Conservation (phyloP, 163 green algal genomes). For the Scenedesmus sp. region DNA sequence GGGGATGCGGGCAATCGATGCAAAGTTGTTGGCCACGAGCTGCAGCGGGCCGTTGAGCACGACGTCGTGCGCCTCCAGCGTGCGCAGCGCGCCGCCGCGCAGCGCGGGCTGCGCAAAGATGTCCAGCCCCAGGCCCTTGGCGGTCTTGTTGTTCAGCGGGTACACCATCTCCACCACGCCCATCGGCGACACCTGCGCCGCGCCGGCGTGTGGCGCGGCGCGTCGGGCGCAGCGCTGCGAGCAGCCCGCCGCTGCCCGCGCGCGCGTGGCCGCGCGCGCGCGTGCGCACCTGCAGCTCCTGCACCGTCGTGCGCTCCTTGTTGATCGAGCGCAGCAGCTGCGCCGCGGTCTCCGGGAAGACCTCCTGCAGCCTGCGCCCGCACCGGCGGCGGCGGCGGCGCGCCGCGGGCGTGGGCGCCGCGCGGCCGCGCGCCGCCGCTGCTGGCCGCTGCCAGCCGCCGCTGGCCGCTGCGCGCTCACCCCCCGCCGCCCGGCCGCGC, state of each 20-base stretch:
- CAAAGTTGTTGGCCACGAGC: conserved; percentile 30
- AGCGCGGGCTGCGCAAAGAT: conserved; percentile 32
- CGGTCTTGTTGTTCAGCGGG: background rate
- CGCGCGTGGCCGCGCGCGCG: no score
- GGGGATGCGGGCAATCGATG: conserved; percentile 30
- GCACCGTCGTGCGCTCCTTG: background rate
- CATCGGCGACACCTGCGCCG: conserved; percentile 39
- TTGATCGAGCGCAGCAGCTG: conserved; percentile 24
- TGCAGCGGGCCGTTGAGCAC: conserved; percentile 39
- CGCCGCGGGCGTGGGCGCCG: no score
- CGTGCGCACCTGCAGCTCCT: conserved; percentile 49
- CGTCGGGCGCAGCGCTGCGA: no score
- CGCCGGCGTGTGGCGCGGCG: no score
- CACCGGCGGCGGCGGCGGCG: background rate
- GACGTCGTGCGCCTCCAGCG: background rate
- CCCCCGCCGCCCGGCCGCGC: no score
- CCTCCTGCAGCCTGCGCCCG: background rate
- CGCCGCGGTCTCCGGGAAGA: conserved; percentile 10
- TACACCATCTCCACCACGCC: conserved; percentile 33
- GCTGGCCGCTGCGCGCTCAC: no score
- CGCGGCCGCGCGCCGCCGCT: no score
- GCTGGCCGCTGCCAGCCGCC: no score
- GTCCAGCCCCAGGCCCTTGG: conserved; percentile 1
- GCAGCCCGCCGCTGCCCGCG: no score
- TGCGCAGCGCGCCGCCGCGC: conserved; percentile 22